These are phyloP conservation scores for Botryosphaeria agaves DNA, from an alignment of 2,329 filamentous ascomycete species.

Conservation along the genomic window DNA sequence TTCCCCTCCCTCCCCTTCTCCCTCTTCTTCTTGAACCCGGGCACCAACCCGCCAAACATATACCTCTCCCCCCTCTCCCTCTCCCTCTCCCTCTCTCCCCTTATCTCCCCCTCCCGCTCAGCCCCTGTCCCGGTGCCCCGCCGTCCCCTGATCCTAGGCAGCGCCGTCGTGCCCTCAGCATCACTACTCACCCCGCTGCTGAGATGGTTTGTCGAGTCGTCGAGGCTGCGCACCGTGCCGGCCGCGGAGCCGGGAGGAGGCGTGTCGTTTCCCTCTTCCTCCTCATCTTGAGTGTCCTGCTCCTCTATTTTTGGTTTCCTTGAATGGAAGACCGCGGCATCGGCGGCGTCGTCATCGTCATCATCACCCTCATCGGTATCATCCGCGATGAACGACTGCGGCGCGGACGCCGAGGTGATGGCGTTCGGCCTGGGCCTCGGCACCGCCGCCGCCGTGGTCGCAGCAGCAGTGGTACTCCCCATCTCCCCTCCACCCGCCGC, in stretches of 20 bases:
- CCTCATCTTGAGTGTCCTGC: too few relatives aligned
- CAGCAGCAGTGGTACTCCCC: constrained; percentile 10
- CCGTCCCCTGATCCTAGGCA: constrained; percentile 14
- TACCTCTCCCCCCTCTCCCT: constrained; percentile 21
- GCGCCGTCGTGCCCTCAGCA: constrained; percentile 19
- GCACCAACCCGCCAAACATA: constrained; percentile 19
- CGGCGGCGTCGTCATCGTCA: constrained; percentile 1
- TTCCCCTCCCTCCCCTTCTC: constrained; percentile 17
- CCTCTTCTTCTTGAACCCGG: constrained; percentile 14
- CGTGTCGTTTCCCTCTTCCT: background rate
- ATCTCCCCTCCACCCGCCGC: constrained; percentile 12
- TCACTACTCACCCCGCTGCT: constrained; percentile 11
- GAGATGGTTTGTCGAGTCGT: too few relatives aligned
- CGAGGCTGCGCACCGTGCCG: constrained; percentile 13
- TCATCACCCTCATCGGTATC: background rate
- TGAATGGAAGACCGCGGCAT: too few relatives aligned
- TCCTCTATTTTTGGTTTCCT: too few relatives aligned
- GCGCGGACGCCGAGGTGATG: constrained; percentile 2
- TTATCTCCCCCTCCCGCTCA: constrained; percentile 4
- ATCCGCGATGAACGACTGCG: background rate
- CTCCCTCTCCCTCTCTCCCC: constrained; percentile 10
- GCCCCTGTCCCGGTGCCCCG: background rate
- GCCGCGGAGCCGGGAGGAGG: constrained; percentile 6
- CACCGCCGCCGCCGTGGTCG: constrained; percentile 11
- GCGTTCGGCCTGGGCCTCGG: constrained; percentile 10